A percentile compares a stretch with the other conserved stretches of the same genome.
Conservation (phyloP, 2,329 filamentous ascomycete genomes). For the Tolypocladium inflatum region DNA sequence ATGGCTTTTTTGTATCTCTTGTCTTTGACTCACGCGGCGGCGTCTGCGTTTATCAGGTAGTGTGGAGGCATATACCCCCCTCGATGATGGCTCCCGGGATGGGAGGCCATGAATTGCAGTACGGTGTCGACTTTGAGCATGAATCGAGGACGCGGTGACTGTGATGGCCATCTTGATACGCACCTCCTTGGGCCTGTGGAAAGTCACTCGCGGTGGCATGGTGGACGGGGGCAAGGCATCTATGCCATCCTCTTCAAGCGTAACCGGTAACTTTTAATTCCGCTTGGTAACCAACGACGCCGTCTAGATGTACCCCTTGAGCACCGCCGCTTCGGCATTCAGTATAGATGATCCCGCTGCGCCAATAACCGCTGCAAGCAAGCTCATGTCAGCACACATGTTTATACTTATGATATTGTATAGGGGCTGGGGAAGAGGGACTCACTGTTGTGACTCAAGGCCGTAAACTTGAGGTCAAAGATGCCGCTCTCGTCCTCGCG, state of each 20-base stretch:
- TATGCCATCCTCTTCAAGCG: not conserved
- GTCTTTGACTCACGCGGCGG: not conserved
- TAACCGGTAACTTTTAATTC: not conserved
- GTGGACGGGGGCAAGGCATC: not conserved
- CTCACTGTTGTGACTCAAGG: constrained; percentile 71
- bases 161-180: not conserved
- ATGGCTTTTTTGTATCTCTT: not conserved
- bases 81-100: not conserved
- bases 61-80: constrained; percentile 3
- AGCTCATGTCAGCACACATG: not conserved
- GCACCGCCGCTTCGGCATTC: constrained; percentile 84
- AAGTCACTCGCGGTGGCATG: too few species aligned
- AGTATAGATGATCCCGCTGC: constrained; percentile 93
- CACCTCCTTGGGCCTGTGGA: not conserved
- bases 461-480: constrained; percentile 92
- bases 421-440: constrained; percentile 5
- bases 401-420: too few species aligned
- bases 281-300: not conserved
- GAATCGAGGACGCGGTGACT: not conserved
- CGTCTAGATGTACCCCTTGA: constrained; percentile 70
- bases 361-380: constrained; percentile 65
- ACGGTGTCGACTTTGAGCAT: not conserved
- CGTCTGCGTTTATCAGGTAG: not conserved
- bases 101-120: not conserved
- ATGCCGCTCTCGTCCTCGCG: constrained; percentile 79